A percentile compares a stretch with the other conserved stretches of the same genome.
These are phyloP conservation scores for Achaetomium macrosporum DNA, from an alignment of 2,329 filamentous ascomycete genomes.

Conservation along the genomic window DNA sequence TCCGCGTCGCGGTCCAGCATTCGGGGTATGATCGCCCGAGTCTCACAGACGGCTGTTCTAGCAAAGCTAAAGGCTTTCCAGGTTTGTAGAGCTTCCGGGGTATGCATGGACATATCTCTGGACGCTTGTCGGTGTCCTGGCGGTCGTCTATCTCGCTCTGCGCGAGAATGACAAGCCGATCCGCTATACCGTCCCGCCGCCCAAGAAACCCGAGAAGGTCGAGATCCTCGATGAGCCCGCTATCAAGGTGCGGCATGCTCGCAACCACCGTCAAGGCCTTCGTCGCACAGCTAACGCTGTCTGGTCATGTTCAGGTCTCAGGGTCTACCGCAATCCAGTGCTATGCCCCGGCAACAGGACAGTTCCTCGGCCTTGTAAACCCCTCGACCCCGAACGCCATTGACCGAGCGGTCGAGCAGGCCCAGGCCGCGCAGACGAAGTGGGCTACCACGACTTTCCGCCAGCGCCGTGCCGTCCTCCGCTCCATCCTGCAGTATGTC, in stretches of 20 bases:
- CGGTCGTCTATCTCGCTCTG: conserved; percentile 24
- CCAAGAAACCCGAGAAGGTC: conserved; percentile 54
- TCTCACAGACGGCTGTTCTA: background rate
- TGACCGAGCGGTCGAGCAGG: conserved; percentile 69
- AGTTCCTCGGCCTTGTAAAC: conserved; percentile 71
- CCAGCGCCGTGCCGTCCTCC: conserved; percentile 71
- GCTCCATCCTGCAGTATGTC: conserved; percentile 73
- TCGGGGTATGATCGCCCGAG: conserved; percentile 9
- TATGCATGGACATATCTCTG: conserved; percentile 14
- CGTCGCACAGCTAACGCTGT: conserved; percentile 12
- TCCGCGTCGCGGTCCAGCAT: conserved; percentile 13
- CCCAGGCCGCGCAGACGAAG: conserved; percentile 64
- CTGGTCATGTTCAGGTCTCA: conserved; percentile 38
- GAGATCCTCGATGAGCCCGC: conserved; percentile 53
- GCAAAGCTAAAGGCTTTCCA: background rate
- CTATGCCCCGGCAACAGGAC: conserved; percentile 84
- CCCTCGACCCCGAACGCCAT: conserved; percentile 72
- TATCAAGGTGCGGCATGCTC: conserved; percentile 45
- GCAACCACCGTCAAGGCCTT: too few relatives aligned
- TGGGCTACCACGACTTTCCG: conserved; percentile 77
- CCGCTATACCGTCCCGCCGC: conserved; percentile 55
- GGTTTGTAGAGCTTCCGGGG: conserved; percentile 7
- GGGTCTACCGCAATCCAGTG: conserved; percentile 69
- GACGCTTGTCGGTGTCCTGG: conserved; percentile 11
- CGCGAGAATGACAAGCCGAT: conserved; percentile 40